Percentiles rank a stretch among this genome's conserved stretches.
Conservation (phyloP, 2,329 filamentous ascomycete genomes). For the Colletotrichum cereale region DNA sequence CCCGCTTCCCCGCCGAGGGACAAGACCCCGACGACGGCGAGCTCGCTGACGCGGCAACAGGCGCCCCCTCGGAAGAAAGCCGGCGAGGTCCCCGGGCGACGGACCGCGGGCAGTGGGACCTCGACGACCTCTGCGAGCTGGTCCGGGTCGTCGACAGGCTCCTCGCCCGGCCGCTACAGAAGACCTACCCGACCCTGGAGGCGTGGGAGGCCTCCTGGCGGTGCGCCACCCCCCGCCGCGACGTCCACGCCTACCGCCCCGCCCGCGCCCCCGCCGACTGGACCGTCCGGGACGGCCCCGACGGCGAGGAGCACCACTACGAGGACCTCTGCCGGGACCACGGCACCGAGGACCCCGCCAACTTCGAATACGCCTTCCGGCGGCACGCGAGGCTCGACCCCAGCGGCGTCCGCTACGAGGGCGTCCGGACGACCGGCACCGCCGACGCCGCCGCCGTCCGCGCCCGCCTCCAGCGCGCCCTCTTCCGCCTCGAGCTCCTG, state of each 20-base stretch:
- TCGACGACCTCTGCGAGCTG: constrained; percentile 15
- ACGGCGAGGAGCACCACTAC: background rate
- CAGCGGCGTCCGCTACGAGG: background rate
- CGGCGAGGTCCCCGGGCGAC: background rate
- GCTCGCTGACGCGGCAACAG: background rate
- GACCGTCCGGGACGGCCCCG: background rate
- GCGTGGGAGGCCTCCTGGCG: constrained; percentile 25
- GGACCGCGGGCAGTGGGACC: constrained; percentile 16
- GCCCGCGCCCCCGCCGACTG: background rate
- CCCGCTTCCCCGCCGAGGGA: background rate
- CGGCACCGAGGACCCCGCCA: constrained; percentile 5
- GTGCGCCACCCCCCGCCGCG: background rate
- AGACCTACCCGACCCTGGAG: background rate
- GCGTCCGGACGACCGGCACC: background rate
- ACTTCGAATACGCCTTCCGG: constrained; percentile 16
- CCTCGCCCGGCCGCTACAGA: background rate
- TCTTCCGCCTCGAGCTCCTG: constrained; percentile 35
- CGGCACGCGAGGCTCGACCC: background rate
- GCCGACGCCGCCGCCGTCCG: background rate
- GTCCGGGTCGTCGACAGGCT: constrained; percentile 5
- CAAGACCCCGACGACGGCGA: background rate
- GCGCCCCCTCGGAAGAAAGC: background rate
- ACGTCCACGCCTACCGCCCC: background rate
- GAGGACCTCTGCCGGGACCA: constrained; percentile 4
- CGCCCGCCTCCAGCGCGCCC: constrained; percentile 23